Conservation (phyloP, 495 filamentous ascomycete genomes). For the Aspergillus kassunensis region DNA sequence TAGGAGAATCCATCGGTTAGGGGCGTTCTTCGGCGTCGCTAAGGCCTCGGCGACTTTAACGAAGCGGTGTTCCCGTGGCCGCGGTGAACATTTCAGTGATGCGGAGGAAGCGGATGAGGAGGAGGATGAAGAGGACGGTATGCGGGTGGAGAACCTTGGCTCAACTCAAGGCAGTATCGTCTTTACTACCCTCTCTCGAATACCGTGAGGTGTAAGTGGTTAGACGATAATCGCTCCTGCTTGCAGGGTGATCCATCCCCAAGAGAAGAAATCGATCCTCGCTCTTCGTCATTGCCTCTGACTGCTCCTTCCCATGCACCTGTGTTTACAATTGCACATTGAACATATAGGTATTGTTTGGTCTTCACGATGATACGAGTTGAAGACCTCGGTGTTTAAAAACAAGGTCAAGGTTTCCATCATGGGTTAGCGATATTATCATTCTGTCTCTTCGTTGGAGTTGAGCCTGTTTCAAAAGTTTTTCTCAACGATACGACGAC, state of each 20-base stretch:
- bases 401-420: conserved; percentile 2
- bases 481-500: conserved; percentile 9
- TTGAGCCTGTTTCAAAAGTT: conserved; percentile 9
- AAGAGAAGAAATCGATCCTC: not conserved
- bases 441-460: conserved; percentile 7
- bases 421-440: conserved; percentile 4
- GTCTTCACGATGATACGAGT: conserved; percentile 12
- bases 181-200: not conserved
- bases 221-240: not conserved
- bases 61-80: conserved; percentile 20
- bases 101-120: conserved; percentile 44
- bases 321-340: not conserved
- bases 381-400: conserved; percentile 10
- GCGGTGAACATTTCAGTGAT: conserved; percentile 31
- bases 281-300: conserved; percentile 2
- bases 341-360: conserved; percentile 2
- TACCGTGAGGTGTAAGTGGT: not conserved
- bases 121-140: conserved; percentile 51
- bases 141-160: not conserved
- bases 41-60: conserved; percentile 37
- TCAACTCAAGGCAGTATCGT: not conserved
- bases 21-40: conserved; percentile 43
- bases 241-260: not conserved
- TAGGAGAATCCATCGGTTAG: conserved; percentile 33
- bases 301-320: not conserved